phyloP scores from a whole-genome alignment of 805 yeast species.

The Teunomyces atbi region DNA sequence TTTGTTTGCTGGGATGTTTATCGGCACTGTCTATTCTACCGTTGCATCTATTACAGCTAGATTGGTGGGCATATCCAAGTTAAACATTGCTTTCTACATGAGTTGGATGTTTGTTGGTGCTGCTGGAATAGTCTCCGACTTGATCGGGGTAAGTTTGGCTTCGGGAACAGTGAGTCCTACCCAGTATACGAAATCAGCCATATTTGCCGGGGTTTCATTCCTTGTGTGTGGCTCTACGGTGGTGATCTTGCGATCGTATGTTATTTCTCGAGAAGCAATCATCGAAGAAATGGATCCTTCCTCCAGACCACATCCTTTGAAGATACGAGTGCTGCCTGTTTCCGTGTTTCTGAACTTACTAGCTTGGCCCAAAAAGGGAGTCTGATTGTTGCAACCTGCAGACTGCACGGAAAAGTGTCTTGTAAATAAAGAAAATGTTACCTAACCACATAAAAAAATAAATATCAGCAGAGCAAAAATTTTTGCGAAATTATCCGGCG shows the following conservation, averaged over 20 bases:
- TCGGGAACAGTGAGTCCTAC: slow-evolving; percentile 34
- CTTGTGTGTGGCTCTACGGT: slow-evolving; percentile 43
- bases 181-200: slow-evolving; percentile 52
- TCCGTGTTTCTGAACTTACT: slow-evolving; percentile 5
- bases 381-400: neutral
- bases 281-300: slow-evolving; percentile 10
- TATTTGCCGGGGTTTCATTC: slow-evolving; percentile 60
- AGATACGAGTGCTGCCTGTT: slow-evolving; percentile 9
- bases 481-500: neutral
- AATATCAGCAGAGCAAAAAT: neutral
- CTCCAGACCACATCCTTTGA: slow-evolving; percentile 11
- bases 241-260: slow-evolving; percentile 51
- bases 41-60: slow-evolving; percentile 51
- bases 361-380: slow-evolving; percentile 7
- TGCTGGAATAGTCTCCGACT: slow-evolving; percentile 56
- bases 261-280: slow-evolving; percentile 47
- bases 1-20: slow-evolving; percentile 50
- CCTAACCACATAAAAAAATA: neutral
- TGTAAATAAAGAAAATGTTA: neutral
- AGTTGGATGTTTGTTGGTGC: slow-evolving; percentile 52
- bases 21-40: slow-evolving; percentile 64
- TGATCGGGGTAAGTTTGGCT: slow-evolving; percentile 56
- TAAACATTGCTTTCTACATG: slow-evolving; percentile 50
- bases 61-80: slow-evolving; percentile 51
- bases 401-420: too few species aligned